Percentiles rank a stretch among this genome's conserved stretches.
These are phyloP conservation scores for Populus hybrid DNA, from an alignment of 441 rosid genomes.

Conservation along the genomic window DNA sequence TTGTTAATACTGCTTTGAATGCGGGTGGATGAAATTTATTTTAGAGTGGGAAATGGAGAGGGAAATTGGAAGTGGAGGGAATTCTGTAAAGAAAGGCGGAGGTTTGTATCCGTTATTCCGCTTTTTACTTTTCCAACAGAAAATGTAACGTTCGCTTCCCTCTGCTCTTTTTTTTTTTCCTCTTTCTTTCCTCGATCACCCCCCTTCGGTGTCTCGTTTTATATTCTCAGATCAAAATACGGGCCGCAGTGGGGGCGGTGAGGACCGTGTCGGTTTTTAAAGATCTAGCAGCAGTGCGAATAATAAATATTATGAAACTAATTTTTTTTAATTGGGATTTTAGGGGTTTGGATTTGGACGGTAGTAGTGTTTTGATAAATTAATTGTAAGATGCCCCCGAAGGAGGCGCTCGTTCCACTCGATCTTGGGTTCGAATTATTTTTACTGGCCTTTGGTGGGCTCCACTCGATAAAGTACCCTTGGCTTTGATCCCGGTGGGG, in stretches of 20 bases:
- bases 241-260: background rate
- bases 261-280: background rate
- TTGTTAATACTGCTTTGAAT: background rate
- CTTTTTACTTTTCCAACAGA: slow-evolving; percentile 32
- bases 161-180: background rate
- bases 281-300: background rate
- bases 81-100: background rate
- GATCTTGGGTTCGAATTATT: too few species aligned
- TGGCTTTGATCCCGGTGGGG: too few species aligned
- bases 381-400: background rate
- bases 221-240: background rate
- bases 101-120: slow-evolving; percentile 29
- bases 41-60: background rate
- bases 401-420: too few species aligned
- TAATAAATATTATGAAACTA: background rate
- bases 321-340: background rate
- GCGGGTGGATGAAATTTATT: background rate
- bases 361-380: background rate
- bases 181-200: background rate
- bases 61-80: slow-evolving; percentile 5
- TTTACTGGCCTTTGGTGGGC: too few species aligned
- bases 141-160: background rate
- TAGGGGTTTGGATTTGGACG: background rate
- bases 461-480: too few species aligned
- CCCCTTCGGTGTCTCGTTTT: background rate